Evolutionary conservation across 257 asterid genomes (phyloP), one percentile per base, ranked within the genome.

Genomic region (Striga asiatica): DNA sequence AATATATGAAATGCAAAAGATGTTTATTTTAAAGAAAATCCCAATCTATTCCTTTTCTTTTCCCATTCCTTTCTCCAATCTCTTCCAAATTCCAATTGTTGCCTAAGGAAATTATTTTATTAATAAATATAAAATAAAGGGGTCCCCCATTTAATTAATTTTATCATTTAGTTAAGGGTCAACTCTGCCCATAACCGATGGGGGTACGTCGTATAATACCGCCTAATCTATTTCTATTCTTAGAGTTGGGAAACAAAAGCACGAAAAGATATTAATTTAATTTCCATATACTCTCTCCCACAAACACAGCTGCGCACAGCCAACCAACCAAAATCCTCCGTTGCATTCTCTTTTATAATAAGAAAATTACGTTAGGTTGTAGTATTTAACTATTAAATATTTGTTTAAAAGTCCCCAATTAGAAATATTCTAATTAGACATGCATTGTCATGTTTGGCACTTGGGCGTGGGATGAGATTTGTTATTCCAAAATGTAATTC

Each of bases 291-390:
- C 62, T 49, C 24, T 16, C 23, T 60, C 24, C 5, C 43, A 23
- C 17, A 48, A 21, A 61, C n/a, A 67, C 71, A 77, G 70, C 55
- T 71, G 46, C 45, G 10, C 24, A 64, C 71, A 57, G 65, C 76
- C 68, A 35, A 67, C 76, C 68, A 35, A 67, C 66, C 53, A 67
- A 64, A 58, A 70, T 52, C 48, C 57, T 38, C 24, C 5, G 13
- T 42, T 32, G 59, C 1, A 29, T 34, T 22, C 1, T 32, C 8
- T 41, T 1, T 22, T 7, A 27, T 8, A 14, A n/a, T 29, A 29
- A 29, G 5, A 60, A 23, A 39, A 29, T 53, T 21, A 14, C 23
- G 24, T 61, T 71, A 39, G 66, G 62, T 60, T 17, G 22, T 31
- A 43, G 45, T 56, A 37, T 8, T 37, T 50, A 52, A 46, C 20